Evolutionary conservation across 2,329 filamentous ascomycete genomes (phyloP).

Genomic region (Aspergillus awamori): DNA sequence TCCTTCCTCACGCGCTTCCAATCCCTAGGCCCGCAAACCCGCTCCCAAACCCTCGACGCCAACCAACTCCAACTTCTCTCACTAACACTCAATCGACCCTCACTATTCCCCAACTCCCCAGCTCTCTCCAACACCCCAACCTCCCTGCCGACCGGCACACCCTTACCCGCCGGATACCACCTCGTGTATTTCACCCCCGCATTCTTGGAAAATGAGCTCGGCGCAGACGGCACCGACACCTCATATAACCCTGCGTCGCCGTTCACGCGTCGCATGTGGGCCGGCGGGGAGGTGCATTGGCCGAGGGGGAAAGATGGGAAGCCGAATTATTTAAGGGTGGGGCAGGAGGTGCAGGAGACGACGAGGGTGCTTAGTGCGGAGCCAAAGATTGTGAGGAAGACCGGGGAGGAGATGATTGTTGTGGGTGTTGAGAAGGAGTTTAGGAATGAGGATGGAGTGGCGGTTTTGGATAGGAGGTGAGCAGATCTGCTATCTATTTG

Average conservation of each 20-base stretch:
- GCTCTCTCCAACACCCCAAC: constrained; percentile 42
- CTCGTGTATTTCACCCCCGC: constrained; percentile 66
- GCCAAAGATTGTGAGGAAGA: constrained; percentile 58
- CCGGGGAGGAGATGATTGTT: constrained; percentile 64
- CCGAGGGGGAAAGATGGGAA: constrained; percentile 32
- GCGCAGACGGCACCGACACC: constrained; percentile 62
- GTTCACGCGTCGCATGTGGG: constrained; percentile 70
- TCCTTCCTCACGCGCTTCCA: constrained; percentile 49
- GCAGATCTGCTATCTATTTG: no score
- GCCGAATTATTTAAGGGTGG: constrained; percentile 53
- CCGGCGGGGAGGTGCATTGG: constrained; percentile 63
- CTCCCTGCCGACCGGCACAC: constrained; percentile 49
- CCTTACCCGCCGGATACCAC: constrained; percentile 63
- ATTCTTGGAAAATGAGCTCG: constrained; percentile 58
- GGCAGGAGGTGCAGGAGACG: constrained; percentile 59
- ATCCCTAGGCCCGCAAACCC: constrained; percentile 45
- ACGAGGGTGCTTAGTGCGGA: constrained; percentile 59
- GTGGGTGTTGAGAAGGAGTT: constrained; percentile 67
- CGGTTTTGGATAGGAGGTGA: constrained; percentile 58
- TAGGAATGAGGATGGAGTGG: constrained; percentile 54
- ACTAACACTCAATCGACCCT: constrained; percentile 58
- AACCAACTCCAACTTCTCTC: constrained; percentile 67
- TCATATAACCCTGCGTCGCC: constrained; percentile 62
- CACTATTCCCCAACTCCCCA: constrained; percentile 44
- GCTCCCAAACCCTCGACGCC: constrained; percentile 59